These are phyloP conservation scores for Colletotrichum sp. DNA, from an alignment of 2,329 filamentous ascomycete genomes.

Conservation along the genomic window DNA sequence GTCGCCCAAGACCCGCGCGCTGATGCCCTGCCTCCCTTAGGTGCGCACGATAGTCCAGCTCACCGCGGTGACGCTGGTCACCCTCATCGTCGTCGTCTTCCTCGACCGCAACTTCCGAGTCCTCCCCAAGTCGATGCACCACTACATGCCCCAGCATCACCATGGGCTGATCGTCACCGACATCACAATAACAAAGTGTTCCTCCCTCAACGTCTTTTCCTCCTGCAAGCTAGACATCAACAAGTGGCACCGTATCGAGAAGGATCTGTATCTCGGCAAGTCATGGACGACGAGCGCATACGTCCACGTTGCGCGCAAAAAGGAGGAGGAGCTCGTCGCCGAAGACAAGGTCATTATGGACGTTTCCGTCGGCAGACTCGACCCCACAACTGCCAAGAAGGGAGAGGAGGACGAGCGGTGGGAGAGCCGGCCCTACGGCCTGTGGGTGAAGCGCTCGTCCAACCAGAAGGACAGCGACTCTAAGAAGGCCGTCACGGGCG, in stretches of 20 bases:
- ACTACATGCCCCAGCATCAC: conserved; percentile 85
- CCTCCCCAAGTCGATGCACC: conserved; percentile 84
- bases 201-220: conserved; percentile 74
- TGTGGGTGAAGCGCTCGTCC: conserved; percentile 82
- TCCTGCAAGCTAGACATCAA: conserved; percentile 76
- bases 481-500: conserved; percentile 74
- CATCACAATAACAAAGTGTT: conserved; percentile 79
- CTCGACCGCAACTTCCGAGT: conserved; percentile 90
- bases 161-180: conserved; percentile 86
- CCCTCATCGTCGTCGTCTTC: conserved; percentile 76
- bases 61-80: conserved; percentile 65
- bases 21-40: conserved; percentile 33
- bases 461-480: conserved; percentile 78
- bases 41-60: conserved; percentile 79
- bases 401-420: conserved; percentile 67
- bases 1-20: not conserved
- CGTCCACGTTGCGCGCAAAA: conserved; percentile 81
- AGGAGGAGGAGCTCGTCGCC: conserved; percentile 78
- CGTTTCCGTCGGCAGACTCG: conserved; percentile 73
- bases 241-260: conserved; percentile 83
- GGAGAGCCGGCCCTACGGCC: conserved; percentile 77
- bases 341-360: conserved; percentile 83
- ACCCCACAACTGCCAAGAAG: conserved; percentile 64
- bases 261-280: conserved; percentile 77
- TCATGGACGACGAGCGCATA: conserved; percentile 80